Base-by-base conservation (phyloP, 768 basidiomycete species). In the Boletus rex-veris region DNA sequence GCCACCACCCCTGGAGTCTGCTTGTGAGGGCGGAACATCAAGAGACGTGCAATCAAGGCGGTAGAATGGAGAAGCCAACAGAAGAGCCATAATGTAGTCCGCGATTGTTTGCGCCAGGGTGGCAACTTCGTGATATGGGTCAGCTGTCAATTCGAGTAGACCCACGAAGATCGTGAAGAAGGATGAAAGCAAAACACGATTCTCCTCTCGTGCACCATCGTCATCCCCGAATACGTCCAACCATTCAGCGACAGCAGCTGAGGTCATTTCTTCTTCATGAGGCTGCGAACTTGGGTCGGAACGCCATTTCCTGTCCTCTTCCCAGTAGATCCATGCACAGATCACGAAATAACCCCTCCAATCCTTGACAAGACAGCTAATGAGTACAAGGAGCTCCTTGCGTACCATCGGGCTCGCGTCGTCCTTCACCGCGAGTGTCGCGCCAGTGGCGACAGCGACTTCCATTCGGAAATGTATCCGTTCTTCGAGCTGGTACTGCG, bases 401-500 rank as follows among this genome's bases (percentile, higher is more conserved):
- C 96, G 78, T 11, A 95, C 96, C 86, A 97, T 91, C 0, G 97
- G 96, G 53, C 90, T 92, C 1, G 92, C 97, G 67, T 99, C 97
- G 51, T 92, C 92, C 69, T 92, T 90, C 49, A 91, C 88, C 9
- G 88, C 87, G 41, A 98, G 80, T 9, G 90, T 86, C 3, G 92
- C 89, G 21, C 90, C 90, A 11, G 92, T 96, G 7, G 87, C 92
- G 19, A 98, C 83, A 5, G 91, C 92, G 0, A 97, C 89, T 69
- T 98, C 96, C 81, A 95, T 83, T 60, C 86, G 79, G 69, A 91
- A 87, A 65, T 90, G 91, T 21, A 82, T 80, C n/a, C 83, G 75
- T 64, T 90, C 89, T 47, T 89, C 86, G 0, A 88, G 74, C 52
- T 88, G 86, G 55, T 80, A 77, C 65, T 82, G 92, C 4, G 85